Evolutionary conservation across 2,329 filamentous ascomycete species (phyloP).

Genomic region (Epichloe gansuensis): DNA sequence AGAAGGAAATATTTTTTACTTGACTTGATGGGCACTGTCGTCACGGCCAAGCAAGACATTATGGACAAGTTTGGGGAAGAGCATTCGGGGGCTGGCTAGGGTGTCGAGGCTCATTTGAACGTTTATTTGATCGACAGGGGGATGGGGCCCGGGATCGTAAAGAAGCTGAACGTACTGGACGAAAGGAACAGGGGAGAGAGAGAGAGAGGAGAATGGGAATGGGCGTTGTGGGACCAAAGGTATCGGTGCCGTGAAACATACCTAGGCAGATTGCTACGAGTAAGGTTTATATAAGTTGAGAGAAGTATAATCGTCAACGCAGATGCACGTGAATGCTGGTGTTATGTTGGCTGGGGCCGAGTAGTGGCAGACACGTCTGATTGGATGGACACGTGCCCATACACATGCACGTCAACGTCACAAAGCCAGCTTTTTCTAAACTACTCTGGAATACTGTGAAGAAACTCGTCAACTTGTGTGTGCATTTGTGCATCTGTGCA

Average conservation of each 20-base stretch:
- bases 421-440: too few species aligned
- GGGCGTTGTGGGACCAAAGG: neutral
- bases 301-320: neutral
- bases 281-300: conserved; percentile 4
- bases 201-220: neutral
- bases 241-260: conserved; percentile 4
- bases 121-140: neutral
- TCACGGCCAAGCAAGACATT: neutral
- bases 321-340: neutral
- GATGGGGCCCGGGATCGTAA: neutral
- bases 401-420: too few species aligned
- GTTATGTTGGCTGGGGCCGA: neutral
- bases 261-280: conserved; percentile 11
- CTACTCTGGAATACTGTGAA: too few species aligned
- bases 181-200: neutral
- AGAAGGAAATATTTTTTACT: neutral
- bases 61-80: neutral
- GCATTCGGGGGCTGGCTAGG: neutral
- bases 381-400: neutral
- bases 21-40: neutral
- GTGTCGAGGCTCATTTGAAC: neutral
- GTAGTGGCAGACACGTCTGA: neutral
- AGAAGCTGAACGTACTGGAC: neutral
- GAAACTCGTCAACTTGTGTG: neutral
- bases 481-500: neutral